These are phyloP conservation scores for Voacanga thouarsii DNA, from an alignment of 257 asterid species.

Conservation along the genomic window DNA sequence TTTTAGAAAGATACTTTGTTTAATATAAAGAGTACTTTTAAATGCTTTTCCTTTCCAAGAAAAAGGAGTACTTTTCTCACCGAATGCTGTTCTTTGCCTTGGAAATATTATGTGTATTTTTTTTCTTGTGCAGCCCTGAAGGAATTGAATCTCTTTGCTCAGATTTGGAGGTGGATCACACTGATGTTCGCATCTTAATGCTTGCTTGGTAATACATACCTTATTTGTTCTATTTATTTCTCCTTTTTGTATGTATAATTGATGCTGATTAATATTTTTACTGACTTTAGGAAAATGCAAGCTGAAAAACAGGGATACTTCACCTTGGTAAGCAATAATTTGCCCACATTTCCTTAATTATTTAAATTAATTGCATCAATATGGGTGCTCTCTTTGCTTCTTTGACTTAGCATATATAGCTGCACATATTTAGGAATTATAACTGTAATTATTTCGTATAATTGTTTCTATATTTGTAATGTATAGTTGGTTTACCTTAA, in stretches of 20 bases:
- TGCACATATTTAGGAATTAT: too few species aligned
- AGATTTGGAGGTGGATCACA: constrained; percentile 73
- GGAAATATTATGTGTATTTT: constrained; percentile 2
- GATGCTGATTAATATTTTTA: constrained; percentile 11
- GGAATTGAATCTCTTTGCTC: constrained; percentile 78
- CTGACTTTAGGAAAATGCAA: constrained; percentile 69
- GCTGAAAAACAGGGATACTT: constrained; percentile 93
- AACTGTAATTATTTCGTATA: too few species aligned
- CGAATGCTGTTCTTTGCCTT: neutral
- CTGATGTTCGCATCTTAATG: constrained; percentile 77
- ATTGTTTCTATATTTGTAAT: too few species aligned
- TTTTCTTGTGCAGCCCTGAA: constrained; percentile 50
- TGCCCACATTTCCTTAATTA: neutral
- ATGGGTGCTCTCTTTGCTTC: neutral
- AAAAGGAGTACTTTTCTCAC: neutral
- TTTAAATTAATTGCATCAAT: neutral
- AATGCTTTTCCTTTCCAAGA: constrained; percentile 2
- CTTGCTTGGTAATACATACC: constrained; percentile 71
- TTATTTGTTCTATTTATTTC: constrained; percentile 1
- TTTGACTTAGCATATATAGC: too few species aligned
- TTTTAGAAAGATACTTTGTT: neutral
- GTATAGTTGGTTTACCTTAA: too few species aligned
- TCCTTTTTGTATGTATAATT: neutral
- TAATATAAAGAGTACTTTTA: neutral
- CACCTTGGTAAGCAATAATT: constrained; percentile 46